Evolutionary conservation across 164 flowering plant genomes (phyloP), one percentile per base, ranked within the genome.

Genomic region (Tinospora cordifolia): DNA sequence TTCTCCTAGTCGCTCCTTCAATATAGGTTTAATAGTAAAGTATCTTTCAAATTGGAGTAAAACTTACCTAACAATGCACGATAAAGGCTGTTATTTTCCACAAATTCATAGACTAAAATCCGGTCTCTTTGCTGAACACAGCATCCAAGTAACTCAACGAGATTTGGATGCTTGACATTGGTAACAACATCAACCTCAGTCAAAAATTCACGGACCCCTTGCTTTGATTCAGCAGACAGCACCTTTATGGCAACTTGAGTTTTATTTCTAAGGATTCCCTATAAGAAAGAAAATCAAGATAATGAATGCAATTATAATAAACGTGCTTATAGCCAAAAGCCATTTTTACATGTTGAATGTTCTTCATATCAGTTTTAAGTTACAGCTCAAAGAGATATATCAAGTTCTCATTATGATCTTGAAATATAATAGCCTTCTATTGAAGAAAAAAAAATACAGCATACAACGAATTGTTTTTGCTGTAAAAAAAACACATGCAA

Each of bases 51-150:
- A 30, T 17, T 8, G 57, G 63, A 10, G 71, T 58, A 21, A 40
- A 57, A 57, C n/a, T 69, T 80, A 90, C 96, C 87, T 75, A 86
- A 74, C 62, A 90, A 77, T 68, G 82, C 87, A 57, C 74, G 79
- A 74, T 88, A 90, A 71, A 90, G 89, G 80, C 91, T 90, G 81
- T 76, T 85, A 71, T 90, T 90, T 76, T 84, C 91, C 7, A 83
- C 77, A 75, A 83, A 90, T 71, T 90, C 91, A 63, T 90, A 90
- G 51, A 90, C 89, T 81, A 90, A 83, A 66, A 84, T 80, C 47
- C 91, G 78, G 63, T 80, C 71, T 38, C 60, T 27, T 75, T 83
- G 87, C 72, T 90, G 78, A 69, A 78, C 81, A 77, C 92, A 88
- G 74, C 88, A 87, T 11, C 95, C 95, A 65, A 87, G 62, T 77